Base-by-base conservation (phyloP, 202 grass and related monocot genomes). In the Bolboschoenoplectus hybrid region DNA sequence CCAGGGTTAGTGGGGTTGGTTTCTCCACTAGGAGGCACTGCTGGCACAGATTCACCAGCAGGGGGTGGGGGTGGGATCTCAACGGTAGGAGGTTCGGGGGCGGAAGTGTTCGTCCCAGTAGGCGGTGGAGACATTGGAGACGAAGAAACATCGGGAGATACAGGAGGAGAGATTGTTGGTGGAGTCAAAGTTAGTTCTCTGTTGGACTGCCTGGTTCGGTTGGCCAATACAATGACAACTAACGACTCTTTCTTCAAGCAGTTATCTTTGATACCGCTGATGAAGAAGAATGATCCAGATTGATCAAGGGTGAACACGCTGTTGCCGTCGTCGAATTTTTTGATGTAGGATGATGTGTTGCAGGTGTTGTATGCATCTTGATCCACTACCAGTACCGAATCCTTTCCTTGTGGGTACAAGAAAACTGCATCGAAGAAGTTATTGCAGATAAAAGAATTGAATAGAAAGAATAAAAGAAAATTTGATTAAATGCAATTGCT, bases 261-360 rank as follows among this genome's bases (percentile, higher is more conserved):
- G 88, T 56, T 90, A 53, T 69, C 63, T 45, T 91, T 77, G 87
- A 86, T 85, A 49, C 90, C 93, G 61, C 93, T 98, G 84, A 98
- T 86, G 95, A 98, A 98, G 85, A 90, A 98, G 88, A 92, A 98
- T 0, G 78, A 41, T 0, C 95, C 95, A 3, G 95, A 93, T 17
- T 81, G 88, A 87, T 91, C 51, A n/a, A 95, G 53, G 57, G 87
- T 88, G 87, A 93, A 88, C 0, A 89, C 85, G 0, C 91, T 93
- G 88, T 60, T 88, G 81, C 95, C 95, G 84, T 92, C 91, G 50
- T 88, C 72, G 68, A 89, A 91, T 87, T 85, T 95, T 1, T 57
- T 9, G 13, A 82, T 2, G 85, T 40, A 84, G 0, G 88, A 70
- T 6, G 87, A 80, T 16, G 87, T 87, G 93, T 98, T 98, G 93